These are phyloP conservation scores for Cymodocea nodosa DNA, from an alignment of 116 monocot species.

Conservation along the genomic window DNA sequence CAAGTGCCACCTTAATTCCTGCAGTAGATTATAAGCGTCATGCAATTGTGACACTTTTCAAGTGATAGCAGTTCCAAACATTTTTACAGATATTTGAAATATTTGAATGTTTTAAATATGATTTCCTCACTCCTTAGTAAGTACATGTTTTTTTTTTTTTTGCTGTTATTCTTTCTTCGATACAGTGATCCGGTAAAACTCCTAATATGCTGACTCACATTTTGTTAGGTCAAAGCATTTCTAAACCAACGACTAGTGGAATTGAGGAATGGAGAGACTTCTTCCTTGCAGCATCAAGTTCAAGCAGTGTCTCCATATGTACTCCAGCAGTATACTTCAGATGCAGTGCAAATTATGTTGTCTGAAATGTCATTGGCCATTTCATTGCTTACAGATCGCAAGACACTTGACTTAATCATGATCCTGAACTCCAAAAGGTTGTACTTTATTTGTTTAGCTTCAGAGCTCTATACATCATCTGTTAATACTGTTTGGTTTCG, in stretches of 20 bases:
- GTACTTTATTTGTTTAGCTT: constrained; percentile 5
- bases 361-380: constrained; percentile 53
- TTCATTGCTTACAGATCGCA: constrained; percentile 70
- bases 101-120: too few species aligned
- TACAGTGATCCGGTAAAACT: neutral
- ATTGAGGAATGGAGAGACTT: constrained; percentile 74
- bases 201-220: neutral
- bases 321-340: constrained; percentile 68
- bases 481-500: neutral
- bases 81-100: too few species aligned
- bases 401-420: constrained; percentile 94
- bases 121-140: too few species aligned
- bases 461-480: neutral
- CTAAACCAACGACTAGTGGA: constrained; percentile 72
- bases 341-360: constrained; percentile 49
- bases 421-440: constrained; percentile 94
- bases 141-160: too few species aligned
- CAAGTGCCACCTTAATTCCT: too few species aligned
- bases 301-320: constrained; percentile 88
- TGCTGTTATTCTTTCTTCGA: neutral
- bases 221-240: constrained; percentile 74
- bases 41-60: too few species aligned
- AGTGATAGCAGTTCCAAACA: too few species aligned
- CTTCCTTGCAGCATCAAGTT: constrained; percentile 89
- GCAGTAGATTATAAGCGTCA: too few species aligned